These are phyloP conservation scores for Echria macrotheca DNA, from an alignment of 495 filamentous ascomycete genomes.

Conservation along the genomic window DNA sequence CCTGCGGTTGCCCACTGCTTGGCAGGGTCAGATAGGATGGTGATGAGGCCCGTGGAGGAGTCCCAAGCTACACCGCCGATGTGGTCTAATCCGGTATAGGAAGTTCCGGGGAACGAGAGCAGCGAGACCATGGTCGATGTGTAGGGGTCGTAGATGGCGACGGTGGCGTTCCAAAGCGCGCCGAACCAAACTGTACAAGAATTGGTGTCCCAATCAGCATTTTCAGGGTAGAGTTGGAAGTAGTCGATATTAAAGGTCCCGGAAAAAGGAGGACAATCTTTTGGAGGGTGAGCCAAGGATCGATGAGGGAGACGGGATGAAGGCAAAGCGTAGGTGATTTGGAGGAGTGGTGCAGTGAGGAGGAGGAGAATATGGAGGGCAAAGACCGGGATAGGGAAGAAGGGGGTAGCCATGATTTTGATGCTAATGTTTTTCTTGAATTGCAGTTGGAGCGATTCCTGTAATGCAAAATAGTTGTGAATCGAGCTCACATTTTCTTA, in stretches of 20 bases:
- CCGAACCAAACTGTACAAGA: conserved; percentile 26
- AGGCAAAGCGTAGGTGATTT: too few species aligned
- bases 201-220: conserved; percentile 31
- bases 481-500: too few species aligned
- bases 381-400: too few species aligned
- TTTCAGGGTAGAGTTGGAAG: conserved; percentile 34
- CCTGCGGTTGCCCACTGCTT: conserved; percentile 23
- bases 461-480: too few species aligned
- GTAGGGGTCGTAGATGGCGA: conserved; percentile 33
- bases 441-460: too few species aligned
- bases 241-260: conserved; percentile 27
- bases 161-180: conserved; percentile 20
- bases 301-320: not conserved
- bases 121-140: conserved; percentile 17
- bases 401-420: too few species aligned
- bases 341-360: too few species aligned
- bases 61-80: conserved; percentile 34
- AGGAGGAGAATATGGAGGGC: too few species aligned
- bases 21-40: conserved; percentile 29
- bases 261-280: conserved; percentile 10
- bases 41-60: conserved; percentile 22
- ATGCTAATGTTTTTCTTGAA: too few species aligned
- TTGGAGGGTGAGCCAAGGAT: not conserved
- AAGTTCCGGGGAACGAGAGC: conserved; percentile 25
- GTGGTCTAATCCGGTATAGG: conserved; percentile 23